Evolutionary conservation across 345 rosid genomes (phyloP).

Genomic region (Sisymbrium irio): DNA sequence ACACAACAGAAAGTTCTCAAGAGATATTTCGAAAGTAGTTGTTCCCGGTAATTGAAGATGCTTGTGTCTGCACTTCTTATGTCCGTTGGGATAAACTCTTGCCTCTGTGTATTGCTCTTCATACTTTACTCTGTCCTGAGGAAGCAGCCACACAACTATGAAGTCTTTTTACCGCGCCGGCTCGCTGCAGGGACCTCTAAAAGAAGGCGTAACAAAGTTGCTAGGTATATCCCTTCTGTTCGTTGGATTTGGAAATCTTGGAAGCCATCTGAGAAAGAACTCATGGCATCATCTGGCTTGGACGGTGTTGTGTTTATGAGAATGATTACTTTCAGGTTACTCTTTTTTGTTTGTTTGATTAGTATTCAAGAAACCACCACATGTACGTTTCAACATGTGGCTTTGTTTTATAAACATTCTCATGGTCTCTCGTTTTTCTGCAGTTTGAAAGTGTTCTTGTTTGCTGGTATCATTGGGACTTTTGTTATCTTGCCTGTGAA

Average conservation of each 20-base stretch:
- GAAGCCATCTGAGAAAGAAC: slow-evolving; percentile 65
- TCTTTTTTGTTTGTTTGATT: background rate
- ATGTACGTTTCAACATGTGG: slow-evolving; percentile 1
- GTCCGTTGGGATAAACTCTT: slow-evolving; percentile 81
- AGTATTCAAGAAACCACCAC: too few species aligned
- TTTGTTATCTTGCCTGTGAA: slow-evolving; percentile 90
- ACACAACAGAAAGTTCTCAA: background rate
- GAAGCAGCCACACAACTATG: slow-evolving; percentile 69
- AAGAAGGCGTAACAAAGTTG: slow-evolving; percentile 55
- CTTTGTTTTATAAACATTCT: slow-evolving; percentile 14
- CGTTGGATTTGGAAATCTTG: slow-evolving; percentile 82
- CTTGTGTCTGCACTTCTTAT: slow-evolving; percentile 89
- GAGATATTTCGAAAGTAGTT: slow-evolving; percentile 20
- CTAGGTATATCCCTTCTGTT: slow-evolving; percentile 74
- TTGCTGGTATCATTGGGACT: slow-evolving; percentile 82
- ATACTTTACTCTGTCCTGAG: slow-evolving; percentile 70
- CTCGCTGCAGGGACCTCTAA: slow-evolving; percentile 62
- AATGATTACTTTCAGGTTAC: slow-evolving; percentile 73
- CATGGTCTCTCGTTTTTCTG: slow-evolving; percentile 18
- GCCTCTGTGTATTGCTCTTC: slow-evolving; percentile 68
- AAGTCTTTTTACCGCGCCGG: slow-evolving; percentile 73
- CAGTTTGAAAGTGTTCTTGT: slow-evolving; percentile 86
- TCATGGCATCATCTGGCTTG: slow-evolving; percentile 64
- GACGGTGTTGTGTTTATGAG: slow-evolving; percentile 87
- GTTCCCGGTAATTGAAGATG: slow-evolving; percentile 40